Evolutionary conservation across 192 early-diverging fungal genomes (phyloP).

Genomic region (Coemansia sp.): DNA sequence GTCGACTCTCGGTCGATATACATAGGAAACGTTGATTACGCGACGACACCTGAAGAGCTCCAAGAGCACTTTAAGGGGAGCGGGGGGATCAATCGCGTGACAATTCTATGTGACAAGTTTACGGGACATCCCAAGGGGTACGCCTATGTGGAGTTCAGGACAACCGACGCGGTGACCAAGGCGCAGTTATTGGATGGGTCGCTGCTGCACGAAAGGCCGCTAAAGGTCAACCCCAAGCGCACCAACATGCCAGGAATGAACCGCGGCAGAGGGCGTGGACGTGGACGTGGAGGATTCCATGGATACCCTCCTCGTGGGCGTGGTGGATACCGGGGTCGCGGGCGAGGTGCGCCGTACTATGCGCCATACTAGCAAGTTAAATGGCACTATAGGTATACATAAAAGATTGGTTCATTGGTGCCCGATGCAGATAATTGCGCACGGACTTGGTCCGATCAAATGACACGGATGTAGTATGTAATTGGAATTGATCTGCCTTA

Average conservation of each 20-base stretch:
- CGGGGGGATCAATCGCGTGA: conserved; percentile 95
- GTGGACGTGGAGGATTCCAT: conserved; percentile 67
- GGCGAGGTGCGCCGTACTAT: conserved; percentile 36
- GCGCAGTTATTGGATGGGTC: conserved; percentile 88
- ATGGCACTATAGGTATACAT: not conserved
- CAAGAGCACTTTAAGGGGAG: conserved; percentile 93
- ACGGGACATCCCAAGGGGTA: conserved; percentile 90
- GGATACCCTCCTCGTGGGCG: conserved; percentile 55
- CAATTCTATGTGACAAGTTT: conserved; percentile 91
- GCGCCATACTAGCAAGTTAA: conserved; percentile 24
- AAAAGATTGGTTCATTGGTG: not conserved
- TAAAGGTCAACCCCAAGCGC: conserved; percentile 87
- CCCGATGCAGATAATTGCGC: too few relatives aligned
- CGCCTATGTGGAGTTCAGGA: conserved; percentile 96
- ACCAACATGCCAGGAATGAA: conserved; percentile 91
- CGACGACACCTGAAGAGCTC: conserved; percentile 88
- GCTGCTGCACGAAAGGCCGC: conserved; percentile 79
- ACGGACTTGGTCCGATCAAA: too few relatives aligned
- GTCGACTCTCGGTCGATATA: conserved; percentile 88
- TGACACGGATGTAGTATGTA: too few relatives aligned
- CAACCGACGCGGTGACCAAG: conserved; percentile 71
- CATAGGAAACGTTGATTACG: conserved; percentile 96
- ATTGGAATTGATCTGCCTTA: too few relatives aligned
- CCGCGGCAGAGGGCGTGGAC: conserved; percentile 72
- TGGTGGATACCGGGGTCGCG: conserved; percentile 43